Evolutionary conservation across 352 stramenopile species (phyloP).

Genomic region (Globisporangium canariense): DNA sequence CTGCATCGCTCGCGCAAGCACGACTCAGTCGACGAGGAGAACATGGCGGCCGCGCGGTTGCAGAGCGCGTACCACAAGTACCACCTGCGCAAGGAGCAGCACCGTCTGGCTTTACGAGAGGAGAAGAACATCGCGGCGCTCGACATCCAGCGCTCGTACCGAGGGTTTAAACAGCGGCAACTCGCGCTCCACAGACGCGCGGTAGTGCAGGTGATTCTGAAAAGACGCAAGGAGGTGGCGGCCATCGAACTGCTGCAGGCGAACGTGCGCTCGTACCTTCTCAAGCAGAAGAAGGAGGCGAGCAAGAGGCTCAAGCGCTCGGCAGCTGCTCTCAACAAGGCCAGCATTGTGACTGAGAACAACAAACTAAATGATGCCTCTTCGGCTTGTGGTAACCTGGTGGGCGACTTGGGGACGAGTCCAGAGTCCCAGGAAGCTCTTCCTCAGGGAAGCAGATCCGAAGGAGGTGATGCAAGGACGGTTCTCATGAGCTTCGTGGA

Average conservation of each 20-base stretch:
- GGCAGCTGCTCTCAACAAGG: background rate
- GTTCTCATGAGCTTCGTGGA: slow-evolving; percentile 9
- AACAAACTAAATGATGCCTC: background rate
- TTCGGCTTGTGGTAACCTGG: background rate
- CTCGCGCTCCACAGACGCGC: slow-evolving; percentile 48
- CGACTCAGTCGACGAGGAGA: slow-evolving; percentile 42
- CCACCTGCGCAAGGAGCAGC: slow-evolving; percentile 48
- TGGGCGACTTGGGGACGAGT: background rate
- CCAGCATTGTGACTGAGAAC: too few species aligned
- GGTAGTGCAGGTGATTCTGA: slow-evolving; percentile 44
- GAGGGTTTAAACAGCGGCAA: slow-evolving; percentile 51
- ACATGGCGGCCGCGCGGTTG: slow-evolving; percentile 43
- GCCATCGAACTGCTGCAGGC: slow-evolving; percentile 61
- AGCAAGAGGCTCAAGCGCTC: background rate
- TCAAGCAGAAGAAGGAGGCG: slow-evolving; percentile 29
- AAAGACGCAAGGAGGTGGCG: slow-evolving; percentile 42
- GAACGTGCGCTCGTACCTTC: slow-evolving; percentile 57
- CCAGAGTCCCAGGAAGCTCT: too few species aligned
- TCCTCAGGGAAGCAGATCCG: background rate
- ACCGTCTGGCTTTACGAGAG: slow-evolving; percentile 34
- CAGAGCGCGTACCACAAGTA: slow-evolving; percentile 65
- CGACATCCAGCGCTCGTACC: slow-evolving; percentile 67
- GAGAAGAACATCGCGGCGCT: slow-evolving; percentile 51
- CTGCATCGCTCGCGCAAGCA: slow-evolving; percentile 17
- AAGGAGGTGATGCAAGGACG: background rate